A percentile compares a stretch with the other conserved stretches of the same genome.
Conservation (phyloP, 257 asterid genomes). For the Sherardia arvensis region DNA sequence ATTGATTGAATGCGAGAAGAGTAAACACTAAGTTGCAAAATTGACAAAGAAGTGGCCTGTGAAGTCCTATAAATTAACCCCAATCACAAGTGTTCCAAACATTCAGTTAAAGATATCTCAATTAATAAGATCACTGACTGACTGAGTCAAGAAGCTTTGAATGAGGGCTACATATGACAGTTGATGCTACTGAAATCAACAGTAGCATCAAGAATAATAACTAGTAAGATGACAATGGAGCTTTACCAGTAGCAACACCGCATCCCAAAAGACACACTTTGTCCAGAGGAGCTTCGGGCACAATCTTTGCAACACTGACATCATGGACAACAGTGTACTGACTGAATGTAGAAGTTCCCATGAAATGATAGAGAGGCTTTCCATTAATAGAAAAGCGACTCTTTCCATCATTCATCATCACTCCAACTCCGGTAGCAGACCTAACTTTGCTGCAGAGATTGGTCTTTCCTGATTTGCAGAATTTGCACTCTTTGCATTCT, state of each 20-base stretch:
- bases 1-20: not conserved
- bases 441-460: conserved; percentile 95
- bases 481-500: conserved; percentile 91
- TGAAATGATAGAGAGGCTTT: conserved; percentile 82
- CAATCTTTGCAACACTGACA: conserved; percentile 91
- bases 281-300: conserved; percentile 77
- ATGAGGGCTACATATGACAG: not conserved
- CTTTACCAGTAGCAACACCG: conserved; percentile 94
- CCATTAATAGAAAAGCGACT: conserved; percentile 87
- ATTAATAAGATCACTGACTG: not conserved
- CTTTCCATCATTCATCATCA: conserved; percentile 81
- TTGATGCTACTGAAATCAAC: too few relatives aligned
- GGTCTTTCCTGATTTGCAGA: conserved; percentile 94
- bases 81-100: not conserved
- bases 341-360: conserved; percentile 98
- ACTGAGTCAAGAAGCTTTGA: not conserved
- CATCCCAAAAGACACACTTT: conserved; percentile 94
- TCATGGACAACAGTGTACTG: conserved; percentile 95
- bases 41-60: not conserved
- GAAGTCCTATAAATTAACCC: not conserved
- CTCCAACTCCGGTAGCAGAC: conserved; percentile 94
- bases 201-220: too few relatives aligned
- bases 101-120: not conserved
- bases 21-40: not conserved
- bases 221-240: not conserved